Evolutionary conservation across 176 grass and related monocot genomes (phyloP), one percentile per base, ranked within the genome.

Genomic region (Elymus sibiricus): DNA sequence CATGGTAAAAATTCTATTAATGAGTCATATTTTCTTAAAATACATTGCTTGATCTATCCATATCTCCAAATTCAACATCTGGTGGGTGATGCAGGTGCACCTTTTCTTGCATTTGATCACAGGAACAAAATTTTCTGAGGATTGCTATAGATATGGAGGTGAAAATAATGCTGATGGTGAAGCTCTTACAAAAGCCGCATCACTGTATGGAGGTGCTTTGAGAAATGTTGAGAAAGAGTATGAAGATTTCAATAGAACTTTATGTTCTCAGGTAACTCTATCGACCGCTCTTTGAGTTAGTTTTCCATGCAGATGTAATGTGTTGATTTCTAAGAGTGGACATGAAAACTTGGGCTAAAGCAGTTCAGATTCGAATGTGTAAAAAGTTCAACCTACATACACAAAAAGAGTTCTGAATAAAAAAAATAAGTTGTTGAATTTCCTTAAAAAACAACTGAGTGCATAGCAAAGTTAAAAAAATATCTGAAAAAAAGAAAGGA

Each of bases 211-310:
- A 79, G 94, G 94, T 53, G 94, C 94, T 70, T 86, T 99, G 79
- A 96, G 94, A 96, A 99, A 99, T 83, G 58, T 99, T 58, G 94
- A 96, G 80, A 99, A 99, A 85, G 97, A 99, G 62, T 90, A 88
- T 27, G 97, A 99, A 79, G 94, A 99, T 91, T 94, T 93, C 37
- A 96, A 88, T 79, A 89, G 80, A 79, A 84, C 86, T 80, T 86
- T 99, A 90, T 88, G 94, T 88, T 91, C 92, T 64, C 97, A 94
- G 92, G 97, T 96, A 81, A 79, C 13, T 82, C 38, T 87, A 2
- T 17, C n/a, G 68, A 47, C 32, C 67, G 7, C 19, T 40, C 24
- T 80, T 79, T 72, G 53, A 39, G 44, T 24, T 49, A 24, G 8
- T 43, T 79, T 90, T 47, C n/a, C 56, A 59, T 40, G 25, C 44